Base-by-base conservation (phyloP, 768 basidiomycete genomes). In the Chlorophyllum brunneum region DNA sequence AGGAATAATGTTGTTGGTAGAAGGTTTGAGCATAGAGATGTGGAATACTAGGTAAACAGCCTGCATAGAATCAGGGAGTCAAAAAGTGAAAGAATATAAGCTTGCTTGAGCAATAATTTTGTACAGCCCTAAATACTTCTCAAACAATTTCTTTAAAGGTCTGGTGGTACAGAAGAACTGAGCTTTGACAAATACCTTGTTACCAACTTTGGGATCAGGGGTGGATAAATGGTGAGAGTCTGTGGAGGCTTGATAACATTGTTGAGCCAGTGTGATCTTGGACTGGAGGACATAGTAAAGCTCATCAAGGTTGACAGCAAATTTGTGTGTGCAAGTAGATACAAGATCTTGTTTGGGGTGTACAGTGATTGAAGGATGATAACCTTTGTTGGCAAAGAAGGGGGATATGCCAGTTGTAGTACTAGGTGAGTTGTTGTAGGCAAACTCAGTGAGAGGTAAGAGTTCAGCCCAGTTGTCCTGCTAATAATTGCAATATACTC, bases 301-400 rank as follows among this genome's bases (percentile, higher is more conserved):
- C 3, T 44, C 24, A 1, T 51, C 26, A 9, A 56, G 29, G 33
- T 56, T 43, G n/a, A 47, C 36, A 18, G 36, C 31, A 39, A 56
- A 56, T 9, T 56, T 37, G 2, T 27, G 42, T 23, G 50, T 29
- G 7, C 40, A 33, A 41, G 37, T 11, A 2, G 54, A 56, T 8
- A 41, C 54, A 4, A 56, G 5, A 23, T 56, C 31, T n/a, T 33
- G 40, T 30, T 51, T n/a, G 0, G 49, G 37, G 24, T 51, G 23
- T n/a, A 51, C 49, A 2, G 40, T 29, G 40, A 31, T 18, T 30
- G 46, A 24, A 5, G 66, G 69, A 39, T 74, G 65, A 47, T 54
- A 66, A 10, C 58, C 69, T 29, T 58, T 54, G 51, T 70, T 70
- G 22, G 70, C 59, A 26, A 65, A 72, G 62, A 74, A 74, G 0